A percentile compares a stretch with the other conserved stretches of the same genome.
phyloP scores from a whole-genome alignment of 768 basidiomycete species.

The Imleria badia region DNA sequence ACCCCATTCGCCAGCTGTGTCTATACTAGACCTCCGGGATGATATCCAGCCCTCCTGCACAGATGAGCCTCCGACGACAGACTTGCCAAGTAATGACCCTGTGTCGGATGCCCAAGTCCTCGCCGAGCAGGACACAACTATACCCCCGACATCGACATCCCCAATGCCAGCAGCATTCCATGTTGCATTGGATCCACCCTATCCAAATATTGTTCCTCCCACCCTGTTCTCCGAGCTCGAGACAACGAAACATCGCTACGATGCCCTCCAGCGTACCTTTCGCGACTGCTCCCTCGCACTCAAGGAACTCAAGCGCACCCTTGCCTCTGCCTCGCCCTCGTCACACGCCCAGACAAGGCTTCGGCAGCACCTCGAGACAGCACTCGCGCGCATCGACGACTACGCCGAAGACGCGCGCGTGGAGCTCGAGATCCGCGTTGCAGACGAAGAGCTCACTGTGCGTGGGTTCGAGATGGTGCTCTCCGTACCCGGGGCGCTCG shows the following conservation, averaged over 20 bases:
- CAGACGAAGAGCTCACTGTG: slow-evolving; percentile 66
- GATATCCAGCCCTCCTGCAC: not conserved
- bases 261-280: slow-evolving; percentile 59
- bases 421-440: slow-evolving; percentile 75
- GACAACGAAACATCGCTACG: slow-evolving; percentile 53
- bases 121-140: not conserved
- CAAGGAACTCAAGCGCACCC: slow-evolving; percentile 47
- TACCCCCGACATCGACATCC: not conserved
- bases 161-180: not conserved
- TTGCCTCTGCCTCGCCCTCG: slow-evolving; percentile 10
- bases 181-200: not conserved
- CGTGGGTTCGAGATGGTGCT: slow-evolving; percentile 72
- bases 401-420: slow-evolving; percentile 79
- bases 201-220: slow-evolving; percentile 3
- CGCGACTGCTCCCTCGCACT: slow-evolving; percentile 70
- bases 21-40: slow-evolving; percentile 15
- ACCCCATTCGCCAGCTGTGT: slow-evolving; percentile 17
- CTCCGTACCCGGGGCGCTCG: slow-evolving; percentile 49
- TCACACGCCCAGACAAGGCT: not conserved
- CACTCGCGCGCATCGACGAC: slow-evolving; percentile 65
- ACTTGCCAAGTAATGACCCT: not conserved
- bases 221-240: slow-evolving; percentile 48
- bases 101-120: not conserved
- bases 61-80: not conserved
- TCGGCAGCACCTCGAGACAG: slow-evolving; percentile 42